Evolutionary conservation across 2,329 filamentous ascomycete species (phyloP).

Genomic region (Colletotrichum chrysophilum): DNA sequence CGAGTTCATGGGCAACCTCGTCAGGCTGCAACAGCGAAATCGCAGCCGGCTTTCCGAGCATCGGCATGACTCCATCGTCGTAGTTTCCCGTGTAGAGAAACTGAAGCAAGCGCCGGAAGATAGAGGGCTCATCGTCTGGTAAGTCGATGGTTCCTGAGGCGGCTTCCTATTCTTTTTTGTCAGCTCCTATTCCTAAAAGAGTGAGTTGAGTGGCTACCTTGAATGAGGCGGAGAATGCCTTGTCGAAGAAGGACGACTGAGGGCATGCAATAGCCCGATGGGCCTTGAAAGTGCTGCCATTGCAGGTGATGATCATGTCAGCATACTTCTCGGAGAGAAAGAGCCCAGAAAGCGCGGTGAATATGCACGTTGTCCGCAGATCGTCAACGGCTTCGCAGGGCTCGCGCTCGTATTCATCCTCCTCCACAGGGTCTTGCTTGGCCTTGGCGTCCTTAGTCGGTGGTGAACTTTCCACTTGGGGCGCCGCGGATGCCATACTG

Average conservation of each 20-base stretch:
- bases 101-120: conserved; percentile 30
- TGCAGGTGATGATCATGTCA: conserved; percentile 38
- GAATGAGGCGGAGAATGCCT: conserved; percentile 25
- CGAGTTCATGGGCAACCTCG: conserved; percentile 1
- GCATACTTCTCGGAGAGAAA: conserved; percentile 27
- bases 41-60: not conserved
- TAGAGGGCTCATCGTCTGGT: conserved; percentile 31
- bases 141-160: conserved; percentile 24
- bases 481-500: not conserved
- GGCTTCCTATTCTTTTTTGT: conserved; percentile 23
- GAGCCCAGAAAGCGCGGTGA: not conserved
- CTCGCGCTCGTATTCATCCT: not conserved
- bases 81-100: conserved; percentile 33
- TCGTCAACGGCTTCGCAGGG: not conserved
- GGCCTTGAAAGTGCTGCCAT: conserved; percentile 30
- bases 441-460: not conserved
- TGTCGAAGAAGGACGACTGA: conserved; percentile 35
- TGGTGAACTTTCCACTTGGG: not conserved
- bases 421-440: not conserved
- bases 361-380: not conserved
- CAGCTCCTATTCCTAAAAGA: not conserved
- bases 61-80: not conserved
- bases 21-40: not conserved
- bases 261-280: conserved; percentile 39
- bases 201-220: conserved; percentile 25